Percentiles rank a stretch among this genome's conserved stretches.
These are phyloP conservation scores for Globisporangium middletonii DNA, from an alignment of 352 stramenopile genomes.

Conservation along the genomic window DNA sequence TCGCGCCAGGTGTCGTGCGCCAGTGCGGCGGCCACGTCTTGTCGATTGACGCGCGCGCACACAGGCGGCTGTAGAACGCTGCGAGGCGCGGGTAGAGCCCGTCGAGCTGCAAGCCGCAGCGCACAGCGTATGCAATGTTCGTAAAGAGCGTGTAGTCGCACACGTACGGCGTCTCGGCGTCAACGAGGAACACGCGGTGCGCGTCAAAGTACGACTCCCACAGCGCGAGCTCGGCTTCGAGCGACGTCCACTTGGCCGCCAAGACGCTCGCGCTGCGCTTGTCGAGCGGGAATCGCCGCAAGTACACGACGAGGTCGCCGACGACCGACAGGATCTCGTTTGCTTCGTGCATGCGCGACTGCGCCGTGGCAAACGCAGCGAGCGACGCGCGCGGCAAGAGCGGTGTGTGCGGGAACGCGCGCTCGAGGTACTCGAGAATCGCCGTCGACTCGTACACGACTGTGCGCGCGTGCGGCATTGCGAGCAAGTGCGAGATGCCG, in stretches of 20 bases:
- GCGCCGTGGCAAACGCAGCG: slow-evolving; percentile 51
- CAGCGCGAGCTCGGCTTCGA: slow-evolving; percentile 67
- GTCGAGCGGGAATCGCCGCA: slow-evolving; percentile 60
- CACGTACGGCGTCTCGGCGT: slow-evolving; percentile 51
- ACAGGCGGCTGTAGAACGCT: slow-evolving; percentile 75
- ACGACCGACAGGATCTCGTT: slow-evolving; percentile 84
- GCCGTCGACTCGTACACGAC: slow-evolving; percentile 76
- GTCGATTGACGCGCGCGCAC: slow-evolving; percentile 59
- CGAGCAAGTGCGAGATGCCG: slow-evolving; percentile 30
- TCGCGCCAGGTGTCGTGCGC: slow-evolving; percentile 64
- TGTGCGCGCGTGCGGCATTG: slow-evolving; percentile 32
- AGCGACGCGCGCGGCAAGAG: slow-evolving; percentile 43
- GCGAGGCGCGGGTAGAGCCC: slow-evolving; percentile 72
- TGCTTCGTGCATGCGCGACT: slow-evolving; percentile 74
- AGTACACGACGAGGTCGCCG: slow-evolving; percentile 72
- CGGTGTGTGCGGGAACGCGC: slow-evolving; percentile 35
- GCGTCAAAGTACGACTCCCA: slow-evolving; percentile 68
- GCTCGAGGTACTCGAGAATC: slow-evolving; percentile 81
- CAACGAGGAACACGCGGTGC: slow-evolving; percentile 56
- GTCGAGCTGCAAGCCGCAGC: slow-evolving; percentile 79
- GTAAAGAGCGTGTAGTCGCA: slow-evolving; percentile 83
- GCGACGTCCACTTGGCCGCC: slow-evolving; percentile 58
- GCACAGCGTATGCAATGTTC: slow-evolving; percentile 81
- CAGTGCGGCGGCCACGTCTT: slow-evolving; percentile 83
- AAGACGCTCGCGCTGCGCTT: slow-evolving; percentile 53